phyloP scores from a whole-genome alignment of 2,329 filamentous ascomycete species.

The Gnomoniopsis sp. region DNA sequence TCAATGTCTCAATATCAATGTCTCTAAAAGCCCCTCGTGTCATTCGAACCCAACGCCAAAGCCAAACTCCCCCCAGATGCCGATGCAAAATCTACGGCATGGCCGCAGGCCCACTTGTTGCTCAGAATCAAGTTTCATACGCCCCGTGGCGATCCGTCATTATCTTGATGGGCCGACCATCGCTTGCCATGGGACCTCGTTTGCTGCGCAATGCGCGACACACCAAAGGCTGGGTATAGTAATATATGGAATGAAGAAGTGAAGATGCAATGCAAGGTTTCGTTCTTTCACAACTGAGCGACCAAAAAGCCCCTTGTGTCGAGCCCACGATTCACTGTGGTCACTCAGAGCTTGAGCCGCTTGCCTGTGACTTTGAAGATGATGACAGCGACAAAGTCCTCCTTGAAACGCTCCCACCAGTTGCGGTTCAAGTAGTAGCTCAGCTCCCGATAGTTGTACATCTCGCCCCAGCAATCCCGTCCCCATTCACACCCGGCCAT shows the following conservation, averaged over 20 bases:
- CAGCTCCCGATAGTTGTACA: constrained; percentile 90
- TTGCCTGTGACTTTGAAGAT: constrained; percentile 64
- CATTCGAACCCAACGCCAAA: not conserved
- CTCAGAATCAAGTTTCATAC: not conserved
- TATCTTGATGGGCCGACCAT: too few relatives aligned
- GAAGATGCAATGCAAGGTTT: constrained; percentile 3
- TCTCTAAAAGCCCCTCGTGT: too few relatives aligned
- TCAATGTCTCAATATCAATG: not conserved
- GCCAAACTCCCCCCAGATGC: not conserved
- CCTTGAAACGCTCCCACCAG: constrained; percentile 73
- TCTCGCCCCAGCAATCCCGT: constrained; percentile 95
- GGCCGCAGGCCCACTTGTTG: not conserved
- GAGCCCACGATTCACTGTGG: not conserved
- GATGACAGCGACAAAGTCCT: constrained; percentile 57
- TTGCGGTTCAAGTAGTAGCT: constrained; percentile 87
- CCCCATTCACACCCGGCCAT: constrained; percentile 99
- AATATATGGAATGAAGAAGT: too few relatives aligned
- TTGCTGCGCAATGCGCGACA: too few relatives aligned
- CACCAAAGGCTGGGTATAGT: too few relatives aligned
- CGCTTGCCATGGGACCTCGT: too few relatives aligned
- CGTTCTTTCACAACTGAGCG: not conserved
- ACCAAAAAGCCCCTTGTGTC: not conserved
- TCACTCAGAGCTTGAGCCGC: constrained; percentile 51
- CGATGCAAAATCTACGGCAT: not conserved
- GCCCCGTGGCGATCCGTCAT: not conserved